Evolutionary conservation across 441 rosid species (phyloP), one percentile per base, ranked within the genome.

Genomic region (Biscutella laevigata): DNA sequence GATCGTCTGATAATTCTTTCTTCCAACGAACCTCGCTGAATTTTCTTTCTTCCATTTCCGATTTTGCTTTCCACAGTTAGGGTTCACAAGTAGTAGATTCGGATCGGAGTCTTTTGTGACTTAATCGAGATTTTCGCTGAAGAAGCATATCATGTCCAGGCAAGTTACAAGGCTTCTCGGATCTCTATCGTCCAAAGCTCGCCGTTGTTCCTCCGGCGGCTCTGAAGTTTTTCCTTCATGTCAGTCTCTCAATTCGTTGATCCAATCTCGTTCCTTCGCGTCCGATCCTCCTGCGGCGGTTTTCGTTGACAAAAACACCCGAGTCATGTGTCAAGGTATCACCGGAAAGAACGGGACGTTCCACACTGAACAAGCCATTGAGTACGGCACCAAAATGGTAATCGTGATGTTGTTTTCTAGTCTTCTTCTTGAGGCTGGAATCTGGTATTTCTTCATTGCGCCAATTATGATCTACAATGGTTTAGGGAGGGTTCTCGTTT

Each of bases 351-450:
- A 84, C 47, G 95, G 95, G 0, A 90, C 94, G n/a, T n/a, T 91
- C 66, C 98, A 91, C 79, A 85, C 98, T 24, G 96, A 87, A 30
- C 98, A 92, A 64, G 98, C 98, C 72, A 92, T 92, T 36, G 96
- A 92, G 53, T 92, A 92, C 53, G 98, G 95, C 79, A 92, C 98
- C 41, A 88, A 92, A 60, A 92, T 92, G 95, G 98, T 88, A 53
- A 16, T 38, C 28, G 3, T 5, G 1, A 37, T 12, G 37, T 14
- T 17, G n/a, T 8, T n/a, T n/a, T n/a, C n/a, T n/a, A 16, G 8
- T 17, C 3, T 6, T 59, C 0, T 25, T 20, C 16, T 8, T 14
- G 6, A 12, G 6, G 2, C 25, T 38, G 4, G 40, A 37, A n/a
- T 45, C 40, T 38, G 50, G 7, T 19, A 5, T 15, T 9, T 44